A percentile compares a stretch with the other conserved stretches of the same genome.
These are phyloP conservation scores for Nigrograna mackinnonii DNA, from an alignment of 2,329 filamentous ascomycete species.

Conservation along the genomic window DNA sequence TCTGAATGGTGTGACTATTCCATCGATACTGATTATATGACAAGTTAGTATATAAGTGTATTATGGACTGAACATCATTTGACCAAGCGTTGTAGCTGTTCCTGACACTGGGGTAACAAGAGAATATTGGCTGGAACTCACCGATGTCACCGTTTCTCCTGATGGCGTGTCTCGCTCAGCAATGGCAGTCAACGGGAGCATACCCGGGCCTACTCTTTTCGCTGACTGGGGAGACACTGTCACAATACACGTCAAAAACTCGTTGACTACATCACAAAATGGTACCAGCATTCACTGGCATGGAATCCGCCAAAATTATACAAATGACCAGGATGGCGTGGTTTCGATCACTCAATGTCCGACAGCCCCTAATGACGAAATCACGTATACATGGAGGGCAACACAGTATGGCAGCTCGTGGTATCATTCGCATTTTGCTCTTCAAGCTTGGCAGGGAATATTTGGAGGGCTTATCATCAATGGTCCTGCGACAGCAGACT, in stretches of 20 bases:
- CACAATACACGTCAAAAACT: constrained; percentile 41
- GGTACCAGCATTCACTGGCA: constrained; percentile 38
- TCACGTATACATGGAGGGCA: constrained; percentile 41
- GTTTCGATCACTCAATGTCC: constrained; percentile 37
- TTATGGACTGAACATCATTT: not conserved
- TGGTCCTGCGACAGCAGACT: constrained; percentile 43
- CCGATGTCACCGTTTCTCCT: constrained; percentile 49
- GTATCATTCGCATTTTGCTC: constrained; percentile 47
- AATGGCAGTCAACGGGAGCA: constrained; percentile 46
- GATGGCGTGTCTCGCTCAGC: constrained; percentile 55
- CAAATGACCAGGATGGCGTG: constrained; percentile 34
- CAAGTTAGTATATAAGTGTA: constrained; percentile 5
- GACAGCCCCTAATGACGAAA: constrained; percentile 20
- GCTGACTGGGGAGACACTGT: constrained; percentile 45
- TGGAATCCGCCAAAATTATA: constrained; percentile 34
- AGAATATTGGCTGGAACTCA: constrained; percentile 49
- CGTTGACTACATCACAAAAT: constrained; percentile 25
- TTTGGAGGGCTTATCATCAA: constrained; percentile 46
- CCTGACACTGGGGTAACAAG: constrained; percentile 61
- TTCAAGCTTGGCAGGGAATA: constrained; percentile 47
- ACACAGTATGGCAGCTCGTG: constrained; percentile 45
- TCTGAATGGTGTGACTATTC: constrained; percentile 52
- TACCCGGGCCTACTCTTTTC: constrained; percentile 49
- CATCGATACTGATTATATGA: constrained; percentile 57
- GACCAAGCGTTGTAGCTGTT: constrained; percentile 20